These are phyloP conservation scores for Chalciporus sp. DNA, from an alignment of 1,284 basidiomycete genomes.

Conservation along the genomic window DNA sequence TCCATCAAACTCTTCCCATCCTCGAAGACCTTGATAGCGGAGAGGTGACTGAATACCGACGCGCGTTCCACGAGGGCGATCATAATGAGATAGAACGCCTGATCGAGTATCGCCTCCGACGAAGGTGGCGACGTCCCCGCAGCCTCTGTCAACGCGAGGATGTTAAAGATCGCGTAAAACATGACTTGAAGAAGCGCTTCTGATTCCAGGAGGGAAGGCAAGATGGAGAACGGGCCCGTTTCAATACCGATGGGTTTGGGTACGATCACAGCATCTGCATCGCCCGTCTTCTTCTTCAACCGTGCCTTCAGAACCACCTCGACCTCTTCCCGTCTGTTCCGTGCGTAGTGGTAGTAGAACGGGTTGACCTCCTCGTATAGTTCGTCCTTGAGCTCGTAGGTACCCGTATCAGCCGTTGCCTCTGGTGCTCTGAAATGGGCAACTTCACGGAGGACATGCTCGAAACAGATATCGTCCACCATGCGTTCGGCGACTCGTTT, in stretches of 20 bases:
- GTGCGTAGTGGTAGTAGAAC: conserved; percentile 95
- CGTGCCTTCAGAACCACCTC: conserved; percentile 77
- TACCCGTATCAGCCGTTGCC: conserved; percentile 75
- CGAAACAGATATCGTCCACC: conserved; percentile 85
- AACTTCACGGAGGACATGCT: conserved; percentile 78
- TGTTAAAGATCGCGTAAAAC: conserved; percentile 76
- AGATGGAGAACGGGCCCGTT: conserved; percentile 65
- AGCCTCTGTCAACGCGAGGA: conserved; percentile 61
- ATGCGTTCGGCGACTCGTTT: conserved; percentile 91
- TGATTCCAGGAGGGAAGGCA: conserved; percentile 65
- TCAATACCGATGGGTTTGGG: conserved; percentile 70
- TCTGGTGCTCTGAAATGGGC: conserved; percentile 86
- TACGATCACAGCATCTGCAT: conserved; percentile 70
- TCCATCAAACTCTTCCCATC: conserved; percentile 68
- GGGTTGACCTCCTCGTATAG: conserved; percentile 89
- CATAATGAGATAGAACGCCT: conserved; percentile 85
- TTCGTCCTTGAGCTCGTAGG: conserved; percentile 88
- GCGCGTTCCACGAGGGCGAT: conserved; percentile 75
- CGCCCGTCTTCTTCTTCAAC: conserved; percentile 65
- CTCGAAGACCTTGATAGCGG: conserved; percentile 56
- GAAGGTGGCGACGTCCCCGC: conserved; percentile 64
- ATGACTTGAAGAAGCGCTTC: conserved; percentile 74
- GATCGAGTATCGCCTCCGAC: conserved; percentile 88
- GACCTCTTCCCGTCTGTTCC: conserved; percentile 95
- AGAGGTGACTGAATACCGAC: conserved; percentile 60